Base-by-base conservation (phyloP, 2,329 filamentous ascomycete genomes). In the Hypoxylon sp. region DNA sequence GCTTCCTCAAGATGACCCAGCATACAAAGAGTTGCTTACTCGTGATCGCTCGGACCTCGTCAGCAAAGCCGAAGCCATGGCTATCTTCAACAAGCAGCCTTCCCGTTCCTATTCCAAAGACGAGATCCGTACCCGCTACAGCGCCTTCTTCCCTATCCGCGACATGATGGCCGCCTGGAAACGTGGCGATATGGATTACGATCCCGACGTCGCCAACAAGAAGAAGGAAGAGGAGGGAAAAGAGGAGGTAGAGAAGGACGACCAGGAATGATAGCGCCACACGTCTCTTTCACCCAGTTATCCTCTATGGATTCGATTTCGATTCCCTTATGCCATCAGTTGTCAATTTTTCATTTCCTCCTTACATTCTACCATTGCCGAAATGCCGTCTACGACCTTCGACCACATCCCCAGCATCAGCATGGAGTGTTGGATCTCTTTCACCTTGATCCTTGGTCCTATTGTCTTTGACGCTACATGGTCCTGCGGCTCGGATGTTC, bases 101-200 rank as follows among this genome's bases (percentile, higher is more conserved):
- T 50, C 30, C 43, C 43, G 48, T 3, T 26, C 52, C 2, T 41
- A 50, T n/a, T 22, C 59, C 17, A 54, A 50, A 37, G 51, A 34
- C n/a, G 55, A 62, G 60, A 56, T 56, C 39, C 60, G 55, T 5
- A 44, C 24, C 22, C 60, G 55, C 1, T 63, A 63, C 55, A 30
- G 55, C 37, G 60, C 49, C 1, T 44, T 48, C 44, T 22, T 63
- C 17, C 19, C 26, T 11, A n/a, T 51, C 15, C 28, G 30, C 20
- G 46, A 48, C 8, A 11, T 39, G 30, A 41, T 41, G 52, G 34
- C 15, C 2, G 50, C 52, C 13, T 55, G 44, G 28, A 13, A 24
- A 5, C 47, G 22, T 0, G 49, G 51, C n/a, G 48, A 61, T 15
- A 15, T 24, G 8, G 20, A 41, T n/a, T 43, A 47, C 17, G 39